Base-by-base conservation (phyloP, 2,329 filamentous ascomycete species). In the Claviceps humidiphila region DNA sequence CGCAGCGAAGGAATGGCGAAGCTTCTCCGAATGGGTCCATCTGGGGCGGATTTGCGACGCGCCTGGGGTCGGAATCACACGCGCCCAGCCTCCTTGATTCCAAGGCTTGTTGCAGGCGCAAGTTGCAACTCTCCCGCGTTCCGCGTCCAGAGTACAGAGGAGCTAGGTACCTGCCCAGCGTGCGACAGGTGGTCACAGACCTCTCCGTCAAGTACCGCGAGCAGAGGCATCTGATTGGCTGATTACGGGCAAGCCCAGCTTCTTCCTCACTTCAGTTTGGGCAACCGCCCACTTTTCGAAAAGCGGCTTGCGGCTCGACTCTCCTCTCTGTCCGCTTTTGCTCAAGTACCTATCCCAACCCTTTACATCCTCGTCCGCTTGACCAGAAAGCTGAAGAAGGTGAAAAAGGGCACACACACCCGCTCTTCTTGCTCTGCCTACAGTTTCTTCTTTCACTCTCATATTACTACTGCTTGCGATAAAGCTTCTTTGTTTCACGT, bases 401-500 rank as follows among this genome's bases (percentile, higher is more conserved):
- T 60, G 57, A 60, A 62, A 60, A 64, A 64, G 61, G 59, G 63
- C 59, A 61, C 55, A 61, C 55, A 52, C 53, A 55, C 52, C 56
- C 57, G 46, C 41, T 58, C 34, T 44, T 57, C 56, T 55, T 55
- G 53, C 34, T 51, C 52, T 55, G 51, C 57, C 53, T 53, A 20
- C 34, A 51, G 43, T 46, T 54, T 44, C 22, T 44, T 14, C 16
- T 47, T 48, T 52, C 13, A 9, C 42, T 22, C 40, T 42, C 11
- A 34, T 42, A 8, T 26, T 39, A 3, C 49, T 51, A 51, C 50
- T 58, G 48, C 52, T 52, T 54, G 54, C 55, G 38, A 53, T 41
- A 30, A 16, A 34, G 2, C 13, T 47, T 56, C 50, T 17, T 37
- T 24, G 42, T 54, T 39, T 34, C 43, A 43, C 40, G 37, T 42